These are phyloP conservation scores for Chalciporus pseudorubinellus DNA, from an alignment of 768 basidiomycete species.

Conservation along the genomic window DNA sequence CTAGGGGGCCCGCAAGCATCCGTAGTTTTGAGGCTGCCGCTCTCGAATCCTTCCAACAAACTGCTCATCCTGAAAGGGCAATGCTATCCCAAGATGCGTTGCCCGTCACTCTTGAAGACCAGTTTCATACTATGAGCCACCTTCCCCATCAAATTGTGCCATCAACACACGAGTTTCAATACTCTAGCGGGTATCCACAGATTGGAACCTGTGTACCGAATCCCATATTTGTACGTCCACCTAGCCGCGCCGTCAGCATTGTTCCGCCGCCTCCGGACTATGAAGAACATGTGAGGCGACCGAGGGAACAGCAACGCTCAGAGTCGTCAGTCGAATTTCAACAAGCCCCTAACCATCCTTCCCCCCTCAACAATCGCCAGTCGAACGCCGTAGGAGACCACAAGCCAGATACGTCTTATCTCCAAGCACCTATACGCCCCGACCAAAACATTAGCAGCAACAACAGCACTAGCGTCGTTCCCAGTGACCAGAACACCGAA, in stretches of 20 bases:
- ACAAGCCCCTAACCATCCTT: constrained; percentile 2
- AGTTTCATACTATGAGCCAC: constrained; percentile 32
- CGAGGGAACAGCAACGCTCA: constrained; percentile 10
- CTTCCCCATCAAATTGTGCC: constrained; percentile 4
- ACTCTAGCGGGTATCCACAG: not conserved
- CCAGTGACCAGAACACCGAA: constrained; percentile 14
- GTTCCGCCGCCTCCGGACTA: constrained; percentile 26
- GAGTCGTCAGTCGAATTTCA: constrained; percentile 5
- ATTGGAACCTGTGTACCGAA: not conserved
- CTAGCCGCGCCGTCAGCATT: constrained; percentile 31
- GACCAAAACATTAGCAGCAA: constrained; percentile 25
- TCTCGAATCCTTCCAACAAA: not conserved
- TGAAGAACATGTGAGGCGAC: constrained; percentile 15
- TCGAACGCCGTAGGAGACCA: constrained; percentile 2
- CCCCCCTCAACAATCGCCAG: constrained; percentile 7
- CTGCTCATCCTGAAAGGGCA: constrained; percentile 4
- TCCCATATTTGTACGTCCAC: constrained; percentile 19
- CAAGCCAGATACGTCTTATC: constrained; percentile 9
- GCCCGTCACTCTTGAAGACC: constrained; percentile 33
- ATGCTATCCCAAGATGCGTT: constrained; percentile 20
- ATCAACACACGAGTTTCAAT: constrained; percentile 1
- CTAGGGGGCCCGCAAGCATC: constrained; percentile 4
- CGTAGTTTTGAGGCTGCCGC: constrained; percentile 5
- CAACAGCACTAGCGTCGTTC: constrained; percentile 20
- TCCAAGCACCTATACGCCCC: constrained; percentile 20